Evolutionary conservation across 352 stramenopile species (phyloP).

Genomic region (Phytophthora syringae): DNA sequence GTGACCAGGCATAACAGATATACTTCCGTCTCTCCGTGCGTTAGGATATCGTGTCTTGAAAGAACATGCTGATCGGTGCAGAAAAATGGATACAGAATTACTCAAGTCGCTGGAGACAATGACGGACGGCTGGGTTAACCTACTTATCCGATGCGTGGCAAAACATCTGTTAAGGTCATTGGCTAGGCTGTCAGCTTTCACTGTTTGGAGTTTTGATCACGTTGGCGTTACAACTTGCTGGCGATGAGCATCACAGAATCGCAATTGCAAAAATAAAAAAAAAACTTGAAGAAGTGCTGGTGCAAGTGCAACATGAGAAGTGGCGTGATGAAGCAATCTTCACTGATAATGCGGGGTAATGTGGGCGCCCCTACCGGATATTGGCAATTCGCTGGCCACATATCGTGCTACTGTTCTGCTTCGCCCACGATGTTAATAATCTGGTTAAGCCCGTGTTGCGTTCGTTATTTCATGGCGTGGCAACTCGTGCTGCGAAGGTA

Average conservation of each 20-base stretch:
- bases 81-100: neutral
- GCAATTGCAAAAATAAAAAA: slow-evolving; percentile 12
- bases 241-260: slow-evolving; percentile 4
- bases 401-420: slow-evolving; percentile 4
- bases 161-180: slow-evolving; percentile 8
- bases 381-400: neutral
- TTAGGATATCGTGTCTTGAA: neutral
- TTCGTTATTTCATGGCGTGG: neutral
- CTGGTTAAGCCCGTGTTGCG: slow-evolving; percentile 2
- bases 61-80: neutral
- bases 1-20: neutral
- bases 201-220: neutral
- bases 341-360: neutral
- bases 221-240: neutral
- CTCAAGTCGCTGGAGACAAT: neutral
- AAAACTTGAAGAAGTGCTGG: neutral
- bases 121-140: slow-evolving; percentile 2
- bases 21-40: neutral
- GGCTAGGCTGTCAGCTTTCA: slow-evolving; percentile 6
- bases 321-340: slow-evolving; percentile 8
- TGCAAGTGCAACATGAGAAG: neutral
- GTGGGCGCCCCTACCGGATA: neutral
- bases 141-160: slow-evolving; percentile 10
- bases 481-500: neutral
- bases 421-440: slow-evolving; percentile 9